Conservation (phyloP, 179 eudicot genomes). For the Nepenthes alata region DNA sequence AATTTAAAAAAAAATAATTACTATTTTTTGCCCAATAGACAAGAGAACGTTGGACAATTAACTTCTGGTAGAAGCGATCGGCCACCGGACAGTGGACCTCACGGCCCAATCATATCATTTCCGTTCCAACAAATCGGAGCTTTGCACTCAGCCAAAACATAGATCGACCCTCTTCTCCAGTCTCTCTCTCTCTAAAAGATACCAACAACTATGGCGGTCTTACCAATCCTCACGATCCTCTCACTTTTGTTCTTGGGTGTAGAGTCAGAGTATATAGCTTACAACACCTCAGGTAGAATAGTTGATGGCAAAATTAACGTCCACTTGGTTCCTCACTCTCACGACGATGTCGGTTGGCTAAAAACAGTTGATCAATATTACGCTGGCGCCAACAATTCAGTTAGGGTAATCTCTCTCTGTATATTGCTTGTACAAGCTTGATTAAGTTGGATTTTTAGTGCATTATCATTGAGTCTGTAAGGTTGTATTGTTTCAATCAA, state of each 20-base stretch:
- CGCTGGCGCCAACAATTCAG: slow-evolving; percentile 78
- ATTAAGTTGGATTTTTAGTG: background rate
- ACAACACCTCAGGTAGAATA: slow-evolving; percentile 42
- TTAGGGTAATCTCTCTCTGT: slow-evolving; percentile 39
- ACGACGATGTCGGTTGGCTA: slow-evolving; percentile 91
- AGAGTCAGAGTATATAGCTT: slow-evolving; percentile 47
- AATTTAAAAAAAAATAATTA: too few species aligned
- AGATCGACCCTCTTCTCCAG: too few species aligned
- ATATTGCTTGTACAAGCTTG: background rate
- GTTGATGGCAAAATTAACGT: slow-evolving; percentile 64
- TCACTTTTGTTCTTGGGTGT: slow-evolving; percentile 2
- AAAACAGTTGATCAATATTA: slow-evolving; percentile 90
- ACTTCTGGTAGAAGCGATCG: too few species aligned
- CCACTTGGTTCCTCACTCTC: slow-evolving; percentile 76
- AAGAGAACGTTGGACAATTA: too few species aligned
- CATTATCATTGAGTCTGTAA: background rate
- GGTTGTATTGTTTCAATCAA: too few species aligned
- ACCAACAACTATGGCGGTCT: background rate
- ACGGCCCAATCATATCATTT: too few species aligned
- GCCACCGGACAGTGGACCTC: too few species aligned
- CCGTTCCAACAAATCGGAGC: too few species aligned
- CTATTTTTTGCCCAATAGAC: too few species aligned
- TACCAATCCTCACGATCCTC: background rate
- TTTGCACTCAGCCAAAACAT: too few species aligned
- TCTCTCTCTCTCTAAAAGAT: too few species aligned